Percentiles rank a stretch among this genome's conserved stretches.
Evolutionary conservation across 176 grass and related monocot genomes (phyloP).

Genomic region (Triticum turgidum): DNA sequence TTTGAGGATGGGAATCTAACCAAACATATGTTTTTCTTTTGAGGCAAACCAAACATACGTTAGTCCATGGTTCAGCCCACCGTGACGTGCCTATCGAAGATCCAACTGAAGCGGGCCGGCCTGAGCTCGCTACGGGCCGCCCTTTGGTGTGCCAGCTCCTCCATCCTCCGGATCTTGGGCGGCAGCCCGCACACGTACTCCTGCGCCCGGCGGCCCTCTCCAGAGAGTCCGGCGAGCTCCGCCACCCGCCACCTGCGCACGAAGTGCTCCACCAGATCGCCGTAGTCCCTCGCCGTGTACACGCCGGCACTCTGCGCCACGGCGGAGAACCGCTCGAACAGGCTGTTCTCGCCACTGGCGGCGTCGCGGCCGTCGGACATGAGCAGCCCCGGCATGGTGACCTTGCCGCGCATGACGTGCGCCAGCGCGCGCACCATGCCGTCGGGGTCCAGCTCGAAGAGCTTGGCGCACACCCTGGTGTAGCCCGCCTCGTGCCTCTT

Average conservation of each 20-base stretch:
- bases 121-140: neutral
- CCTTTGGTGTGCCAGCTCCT: neutral
- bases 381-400: slow-evolving; percentile 8
- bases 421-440: slow-evolving; percentile 6
- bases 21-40: too few relatives aligned
- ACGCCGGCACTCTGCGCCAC: neutral
- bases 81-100: neutral
- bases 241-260: neutral
- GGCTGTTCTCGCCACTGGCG: neutral
- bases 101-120: neutral
- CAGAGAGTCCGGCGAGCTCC: neutral
- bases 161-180: neutral
- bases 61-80: neutral
- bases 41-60: too few relatives aligned
- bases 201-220: neutral
- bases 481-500: slow-evolving; percentile 4
- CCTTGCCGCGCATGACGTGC: slow-evolving; percentile 3
- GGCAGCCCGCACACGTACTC: neutral
- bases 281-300: neutral
- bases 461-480: neutral
- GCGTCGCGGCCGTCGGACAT: neutral
- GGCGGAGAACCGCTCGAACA: neutral
- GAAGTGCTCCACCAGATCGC: neutral
- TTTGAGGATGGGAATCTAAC: too few relatives aligned
- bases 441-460: slow-evolving; percentile 8